A percentile compares a stretch with the other conserved stretches of the same genome.
These are phyloP conservation scores for Trichophyton verrucosum DNA, from an alignment of 2,329 filamentous ascomycete species.

Conservation along the genomic window DNA sequence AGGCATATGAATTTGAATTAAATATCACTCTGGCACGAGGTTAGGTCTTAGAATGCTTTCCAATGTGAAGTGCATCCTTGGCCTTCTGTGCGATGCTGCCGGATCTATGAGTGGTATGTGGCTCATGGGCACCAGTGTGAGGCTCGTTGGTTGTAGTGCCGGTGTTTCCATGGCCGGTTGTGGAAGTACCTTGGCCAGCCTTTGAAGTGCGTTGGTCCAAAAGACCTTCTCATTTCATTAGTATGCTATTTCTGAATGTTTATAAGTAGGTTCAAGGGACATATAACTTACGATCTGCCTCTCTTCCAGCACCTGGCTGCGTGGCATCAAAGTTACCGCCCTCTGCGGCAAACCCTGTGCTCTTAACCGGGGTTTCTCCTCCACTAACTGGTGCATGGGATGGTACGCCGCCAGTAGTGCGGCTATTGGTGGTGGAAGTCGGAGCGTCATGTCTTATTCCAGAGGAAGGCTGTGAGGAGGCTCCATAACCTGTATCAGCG, in stretches of 20 bases:
- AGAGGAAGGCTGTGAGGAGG: background rate
- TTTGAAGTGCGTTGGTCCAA: constrained; percentile 6
- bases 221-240: constrained; percentile 6
- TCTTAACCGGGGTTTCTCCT: constrained; percentile 42
- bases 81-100: constrained; percentile 15
- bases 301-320: constrained; percentile 50
- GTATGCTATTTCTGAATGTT: background rate
- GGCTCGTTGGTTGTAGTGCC: background rate
- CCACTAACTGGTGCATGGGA: background rate
- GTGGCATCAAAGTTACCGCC: constrained; percentile 38
- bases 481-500: background rate
- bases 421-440: background rate
- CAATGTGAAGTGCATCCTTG: constrained; percentile 26
- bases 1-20: background rate
- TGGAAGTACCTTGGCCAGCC: background rate
- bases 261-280: background rate
- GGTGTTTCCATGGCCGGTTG: background rate
- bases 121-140: background rate
- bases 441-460: background rate
- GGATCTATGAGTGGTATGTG: constrained; percentile 6
- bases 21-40: background rate
- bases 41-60: constrained; percentile 11
- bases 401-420: background rate
- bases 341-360: constrained; percentile 48
- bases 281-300: constrained; percentile 48